A percentile compares a stretch with the other conserved stretches of the same genome.
Conservation (phyloP, 495 filamentous ascomycete species). For the Pseudevernia furfuracea region DNA sequence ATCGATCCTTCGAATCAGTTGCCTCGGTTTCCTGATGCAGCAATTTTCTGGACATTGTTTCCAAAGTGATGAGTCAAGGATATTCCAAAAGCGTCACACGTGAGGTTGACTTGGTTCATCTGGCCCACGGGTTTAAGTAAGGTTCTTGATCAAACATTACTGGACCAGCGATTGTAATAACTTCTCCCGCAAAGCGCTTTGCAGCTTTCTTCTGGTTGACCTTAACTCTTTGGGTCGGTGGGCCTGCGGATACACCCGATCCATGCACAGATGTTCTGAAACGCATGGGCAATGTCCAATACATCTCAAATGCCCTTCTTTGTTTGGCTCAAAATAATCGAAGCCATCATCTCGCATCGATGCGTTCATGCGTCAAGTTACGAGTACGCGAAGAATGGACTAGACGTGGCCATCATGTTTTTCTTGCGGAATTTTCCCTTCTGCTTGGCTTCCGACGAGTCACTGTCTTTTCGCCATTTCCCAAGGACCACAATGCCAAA, state of each 20-base stretch:
- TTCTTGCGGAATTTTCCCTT: neutral
- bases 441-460: neutral
- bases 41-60: neutral
- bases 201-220: neutral
- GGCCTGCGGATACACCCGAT: constrained; percentile 2
- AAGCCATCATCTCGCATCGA: constrained; percentile 1
- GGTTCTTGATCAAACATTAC: neutral
- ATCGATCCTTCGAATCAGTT: constrained; percentile 7
- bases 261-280: neutral
- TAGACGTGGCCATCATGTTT: neutral
- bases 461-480: neutral
- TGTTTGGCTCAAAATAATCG: neutral
- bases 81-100: neutral
- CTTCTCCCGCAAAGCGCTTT: neutral
- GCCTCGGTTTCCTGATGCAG: constrained; percentile 1
- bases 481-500: neutral
- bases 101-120: neutral
- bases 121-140: neutral
- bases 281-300: neutral
- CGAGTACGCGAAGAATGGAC: neutral
- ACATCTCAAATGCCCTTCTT: neutral
- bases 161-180: neutral
- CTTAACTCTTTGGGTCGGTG: neutral
- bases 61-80: neutral
- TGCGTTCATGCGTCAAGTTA: constrained; percentile 10